These are phyloP conservation scores for Cryoendolithus antarcticus DNA, from an alignment of 2,329 filamentous ascomycete species.

Conservation along the genomic window DNA sequence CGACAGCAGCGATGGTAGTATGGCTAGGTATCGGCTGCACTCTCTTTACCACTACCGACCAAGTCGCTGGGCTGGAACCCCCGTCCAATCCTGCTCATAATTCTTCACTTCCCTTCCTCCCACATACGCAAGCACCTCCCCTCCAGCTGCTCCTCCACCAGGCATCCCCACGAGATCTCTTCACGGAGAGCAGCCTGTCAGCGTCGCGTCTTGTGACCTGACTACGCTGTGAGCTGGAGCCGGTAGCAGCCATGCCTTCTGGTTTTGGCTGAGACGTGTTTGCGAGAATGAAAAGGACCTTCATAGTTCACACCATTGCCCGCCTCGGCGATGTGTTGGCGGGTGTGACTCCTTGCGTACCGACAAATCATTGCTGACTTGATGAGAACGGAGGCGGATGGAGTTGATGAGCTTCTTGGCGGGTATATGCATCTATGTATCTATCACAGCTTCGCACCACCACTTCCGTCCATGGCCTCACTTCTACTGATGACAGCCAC, in stretches of 20 bases:
- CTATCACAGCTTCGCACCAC: constrained; percentile 4
- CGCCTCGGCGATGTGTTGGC: constrained; percentile 10
- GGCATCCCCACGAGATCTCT: constrained; percentile 16
- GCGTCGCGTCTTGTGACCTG: constrained; percentile 18
- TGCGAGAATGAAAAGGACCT: constrained; percentile 20
- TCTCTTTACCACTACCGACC: too few species aligned
- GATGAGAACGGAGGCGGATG: too few species aligned
- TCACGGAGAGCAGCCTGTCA: constrained; percentile 17
- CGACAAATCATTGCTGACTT: constrained; percentile 9
- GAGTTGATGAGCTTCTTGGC: too few species aligned
- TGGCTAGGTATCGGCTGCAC: too few species aligned
- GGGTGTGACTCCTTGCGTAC: constrained; percentile 22
- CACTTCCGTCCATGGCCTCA: constrained; percentile 22
- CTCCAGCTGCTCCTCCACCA: constrained; percentile 16
- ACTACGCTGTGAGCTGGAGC: constrained; percentile 17
- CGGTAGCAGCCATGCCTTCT: constrained; percentile 8
- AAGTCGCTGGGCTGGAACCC: too few species aligned
- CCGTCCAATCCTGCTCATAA: background rate
- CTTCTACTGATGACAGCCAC: constrained; percentile 37
- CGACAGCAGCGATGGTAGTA: too few species aligned
- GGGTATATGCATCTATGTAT: background rate
- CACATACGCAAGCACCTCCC: constrained; percentile 3
- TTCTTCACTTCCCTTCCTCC: background rate
- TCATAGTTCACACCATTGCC: constrained; percentile 21
- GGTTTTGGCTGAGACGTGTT: constrained; percentile 4